Conservation (phyloP, 805 yeast genomes). For the Nakazawaea ernobii region DNA sequence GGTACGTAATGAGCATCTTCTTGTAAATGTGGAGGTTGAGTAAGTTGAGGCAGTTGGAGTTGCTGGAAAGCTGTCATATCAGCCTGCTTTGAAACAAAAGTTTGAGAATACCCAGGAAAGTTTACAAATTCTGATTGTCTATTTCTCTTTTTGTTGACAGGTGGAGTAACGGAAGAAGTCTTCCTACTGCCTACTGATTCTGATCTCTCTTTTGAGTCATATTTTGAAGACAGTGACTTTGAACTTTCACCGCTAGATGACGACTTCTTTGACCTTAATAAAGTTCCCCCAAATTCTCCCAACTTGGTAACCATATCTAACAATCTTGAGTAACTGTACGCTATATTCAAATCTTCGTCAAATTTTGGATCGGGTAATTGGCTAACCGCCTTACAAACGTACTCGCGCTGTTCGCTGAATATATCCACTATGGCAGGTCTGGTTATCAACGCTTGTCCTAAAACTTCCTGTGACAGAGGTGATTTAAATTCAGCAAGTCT, state of each 20-base stretch:
- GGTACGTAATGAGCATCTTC: too few species aligned
- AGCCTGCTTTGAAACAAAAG: neutral
- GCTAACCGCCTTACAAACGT: neutral
- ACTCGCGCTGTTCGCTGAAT: neutral
- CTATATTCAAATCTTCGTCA: neutral
- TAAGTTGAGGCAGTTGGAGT: neutral
- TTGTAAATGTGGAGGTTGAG: neutral
- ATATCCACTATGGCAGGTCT: constrained; percentile 1
- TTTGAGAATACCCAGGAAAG: neutral
- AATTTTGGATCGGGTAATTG: constrained; percentile 1
- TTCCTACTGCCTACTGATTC: neutral
- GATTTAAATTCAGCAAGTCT: neutral
- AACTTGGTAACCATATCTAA: constrained; percentile 1
- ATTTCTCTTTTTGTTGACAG: neutral
- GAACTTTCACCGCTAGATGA: neutral
- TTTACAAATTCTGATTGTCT: neutral
- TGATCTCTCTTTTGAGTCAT: neutral
- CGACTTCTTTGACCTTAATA: neutral
- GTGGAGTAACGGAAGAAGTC: neutral
- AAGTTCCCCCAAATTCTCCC: constrained; percentile 1
- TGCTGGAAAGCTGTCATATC: neutral
- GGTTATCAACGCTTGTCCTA: neutral
- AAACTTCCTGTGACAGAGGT: constrained; percentile 1
- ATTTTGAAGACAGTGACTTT: neutral
- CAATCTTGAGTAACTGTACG: neutral